Evolutionary conservation across 176 grass and related monocot species (phyloP), one percentile per base, ranked within the genome.

Genomic region (Aegilops umbellulata): DNA sequence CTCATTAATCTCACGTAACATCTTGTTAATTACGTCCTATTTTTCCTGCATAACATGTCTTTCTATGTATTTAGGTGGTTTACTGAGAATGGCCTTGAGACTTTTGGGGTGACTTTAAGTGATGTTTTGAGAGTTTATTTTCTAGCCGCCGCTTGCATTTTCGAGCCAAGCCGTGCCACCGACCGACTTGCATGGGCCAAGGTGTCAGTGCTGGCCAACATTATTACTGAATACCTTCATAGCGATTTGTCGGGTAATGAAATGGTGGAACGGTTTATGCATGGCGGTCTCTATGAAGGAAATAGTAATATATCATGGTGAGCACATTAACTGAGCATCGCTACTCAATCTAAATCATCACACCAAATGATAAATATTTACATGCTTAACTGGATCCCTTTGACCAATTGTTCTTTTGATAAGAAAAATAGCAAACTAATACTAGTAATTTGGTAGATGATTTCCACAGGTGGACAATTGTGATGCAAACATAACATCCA

Each of bases 151-250:
- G 76, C 90, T 11, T 91, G 76, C 60, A 87, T 96, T 75, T 99
- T 93, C 29, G 94, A 99, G 75, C 90, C 97, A 46, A 84, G 63
- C 22, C 86, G 85, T 61, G 84, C 88, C 19, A 35, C 19, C 1
- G 92, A 96, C 61, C n/a, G 97, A 24, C 66, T 94, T 51, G 90
- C 82, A 36, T 99, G 97, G 97, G 90, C 79, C 14, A 91, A 71
- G n/a, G 88, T 89, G 22, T 82, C 66, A 24, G 39, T 92, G 22
- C 58, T 99, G 16, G 84, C 90, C 6, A 80, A 90, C 14, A 47
- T 83, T 8, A 81, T 93, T 60, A 83, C 86, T 24, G 1, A n/a
- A 7, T 83, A 88, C 22, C 78, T 94, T 46, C 6, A 39, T 26
- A 75, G 68, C 1, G 26, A 78, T 47, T 41, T 27, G 1, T 47